Evolutionary conservation across 345 rosid genomes (phyloP).

Genomic region (Bruguiera parviflora): DNA sequence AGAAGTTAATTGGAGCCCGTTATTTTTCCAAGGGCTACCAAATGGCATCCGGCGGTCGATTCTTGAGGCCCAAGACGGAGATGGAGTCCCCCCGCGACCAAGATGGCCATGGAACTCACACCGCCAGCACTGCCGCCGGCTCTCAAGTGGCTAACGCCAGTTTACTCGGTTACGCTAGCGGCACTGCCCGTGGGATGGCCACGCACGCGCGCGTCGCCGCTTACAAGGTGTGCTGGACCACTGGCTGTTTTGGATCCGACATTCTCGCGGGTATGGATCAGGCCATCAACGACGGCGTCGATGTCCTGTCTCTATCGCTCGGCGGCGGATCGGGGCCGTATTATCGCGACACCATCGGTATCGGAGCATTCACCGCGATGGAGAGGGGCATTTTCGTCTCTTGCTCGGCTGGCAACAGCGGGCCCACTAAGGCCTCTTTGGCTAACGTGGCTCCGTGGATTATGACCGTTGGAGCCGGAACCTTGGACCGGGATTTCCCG

Average conservation of each 20-base stretch:
- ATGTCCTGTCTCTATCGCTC: constrained; percentile 79
- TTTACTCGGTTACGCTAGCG: constrained; percentile 77
- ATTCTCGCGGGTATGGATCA: constrained; percentile 79
- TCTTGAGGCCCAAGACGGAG: constrained; percentile 34
- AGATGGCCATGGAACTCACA: constrained; percentile 91
- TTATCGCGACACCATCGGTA: constrained; percentile 58
- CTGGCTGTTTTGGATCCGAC: constrained; percentile 74
- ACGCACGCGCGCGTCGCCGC: constrained; percentile 61
- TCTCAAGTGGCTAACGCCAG: constrained; percentile 61
- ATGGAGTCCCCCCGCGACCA: constrained; percentile 62
- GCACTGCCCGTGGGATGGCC: constrained; percentile 84
- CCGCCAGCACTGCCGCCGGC: constrained; percentile 78
- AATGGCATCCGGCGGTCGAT: constrained; percentile 53
- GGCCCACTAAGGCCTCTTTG: constrained; percentile 51
- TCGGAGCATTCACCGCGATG: constrained; percentile 69
- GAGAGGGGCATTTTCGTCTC: constrained; percentile 81
- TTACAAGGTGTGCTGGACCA: constrained; percentile 80
- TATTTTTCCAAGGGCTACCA: constrained; percentile 67
- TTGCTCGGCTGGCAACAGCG: constrained; percentile 80
- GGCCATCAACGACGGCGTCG: constrained; percentile 78
- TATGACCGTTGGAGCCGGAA: constrained; percentile 89
- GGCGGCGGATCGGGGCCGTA: constrained; percentile 73
- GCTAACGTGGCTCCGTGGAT: constrained; percentile 95
- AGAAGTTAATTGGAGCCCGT: constrained; percentile 78
- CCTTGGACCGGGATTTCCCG: constrained; percentile 78